Evolutionary conservation across 768 basidiomycete genomes (phyloP).

Genomic region (Rhizopogon sp.): DNA sequence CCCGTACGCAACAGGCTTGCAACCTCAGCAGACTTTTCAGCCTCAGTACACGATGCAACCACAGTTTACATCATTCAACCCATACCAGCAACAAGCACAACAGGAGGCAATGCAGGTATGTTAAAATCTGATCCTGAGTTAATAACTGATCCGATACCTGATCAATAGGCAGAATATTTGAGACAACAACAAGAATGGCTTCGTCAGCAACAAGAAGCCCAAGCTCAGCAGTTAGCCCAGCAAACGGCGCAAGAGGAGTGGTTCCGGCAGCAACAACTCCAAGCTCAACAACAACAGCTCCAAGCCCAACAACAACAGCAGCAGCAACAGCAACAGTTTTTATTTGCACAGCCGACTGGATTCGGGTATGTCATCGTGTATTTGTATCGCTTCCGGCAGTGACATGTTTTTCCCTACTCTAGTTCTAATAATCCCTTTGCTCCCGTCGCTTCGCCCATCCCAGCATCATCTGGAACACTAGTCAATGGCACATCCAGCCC

Average conservation of each 20-base stretch:
- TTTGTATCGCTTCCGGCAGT: background rate
- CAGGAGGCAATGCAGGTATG: constrained; percentile 77
- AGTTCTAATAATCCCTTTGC: constrained; percentile 98
- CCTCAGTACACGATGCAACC: constrained; percentile 73
- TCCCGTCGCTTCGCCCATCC: constrained; percentile 25
- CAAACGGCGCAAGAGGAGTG: constrained; percentile 42
- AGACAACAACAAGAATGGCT: constrained; percentile 64
- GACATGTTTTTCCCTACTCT: constrained; percentile 21
- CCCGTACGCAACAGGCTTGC: constrained; percentile 50
- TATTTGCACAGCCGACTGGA: constrained; percentile 62
- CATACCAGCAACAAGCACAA: constrained; percentile 87
- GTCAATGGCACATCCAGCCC: constrained; percentile 31
- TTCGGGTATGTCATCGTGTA: constrained; percentile 50
- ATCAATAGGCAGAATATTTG: constrained; percentile 35
- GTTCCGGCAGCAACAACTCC: constrained; percentile 58
- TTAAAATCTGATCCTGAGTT: background rate
- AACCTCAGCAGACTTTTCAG: constrained; percentile 71
- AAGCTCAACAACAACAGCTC: constrained; percentile 35
- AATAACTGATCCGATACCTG: too few species aligned
- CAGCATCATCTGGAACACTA: constrained; percentile 28
- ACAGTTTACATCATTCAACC: constrained; percentile 91
- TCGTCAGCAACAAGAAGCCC: constrained; percentile 55
- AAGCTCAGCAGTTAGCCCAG: constrained; percentile 25
- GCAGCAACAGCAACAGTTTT: constrained; percentile 33
- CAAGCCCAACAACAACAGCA: constrained; percentile 36